phyloP scores from a whole-genome alignment of 2,329 filamentous ascomycete species.

The Onygenales sp. region DNA sequence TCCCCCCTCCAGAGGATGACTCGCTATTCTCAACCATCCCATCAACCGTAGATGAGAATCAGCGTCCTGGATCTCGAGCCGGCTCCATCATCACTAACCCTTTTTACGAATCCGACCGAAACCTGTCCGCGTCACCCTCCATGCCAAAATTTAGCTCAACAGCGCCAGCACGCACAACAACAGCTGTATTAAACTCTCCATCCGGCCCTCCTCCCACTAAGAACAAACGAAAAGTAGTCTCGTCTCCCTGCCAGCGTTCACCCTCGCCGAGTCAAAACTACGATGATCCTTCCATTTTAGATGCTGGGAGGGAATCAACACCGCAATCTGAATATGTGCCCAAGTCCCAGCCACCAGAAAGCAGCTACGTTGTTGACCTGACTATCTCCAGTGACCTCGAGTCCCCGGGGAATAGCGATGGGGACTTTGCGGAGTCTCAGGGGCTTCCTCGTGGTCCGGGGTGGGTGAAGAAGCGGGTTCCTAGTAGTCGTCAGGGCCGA shows the following conservation, averaged over 20 bases:
- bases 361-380: conserved; percentile 25
- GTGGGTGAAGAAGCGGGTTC: conserved; percentile 18
- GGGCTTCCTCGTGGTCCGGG: conserved; percentile 19
- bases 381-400: conserved; percentile 27
- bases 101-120: conserved; percentile 21
- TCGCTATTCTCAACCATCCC: conserved; percentile 3
- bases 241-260: conserved; percentile 2
- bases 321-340: not conserved
- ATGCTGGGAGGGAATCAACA: not conserved
- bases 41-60: conserved; percentile 3
- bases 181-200: not conserved
- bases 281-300: not conserved
- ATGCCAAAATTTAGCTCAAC: conserved; percentile 9
- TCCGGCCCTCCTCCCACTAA: not conserved
- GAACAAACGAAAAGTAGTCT: conserved; percentile 1
- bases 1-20: not conserved
- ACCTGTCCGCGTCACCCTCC: conserved; percentile 4
- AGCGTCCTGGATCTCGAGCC: conserved; percentile 5
- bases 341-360: conserved; percentile 5
- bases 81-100: conserved; percentile 21
- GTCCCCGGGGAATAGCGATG: conserved; percentile 19
- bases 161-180: conserved; percentile 8
- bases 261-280: not conserved
- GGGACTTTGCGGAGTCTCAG: conserved; percentile 20
- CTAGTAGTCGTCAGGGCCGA: conserved; percentile 8